Conservation (phyloP, 768 basidiomycete genomes). For the Russula lepida region DNA sequence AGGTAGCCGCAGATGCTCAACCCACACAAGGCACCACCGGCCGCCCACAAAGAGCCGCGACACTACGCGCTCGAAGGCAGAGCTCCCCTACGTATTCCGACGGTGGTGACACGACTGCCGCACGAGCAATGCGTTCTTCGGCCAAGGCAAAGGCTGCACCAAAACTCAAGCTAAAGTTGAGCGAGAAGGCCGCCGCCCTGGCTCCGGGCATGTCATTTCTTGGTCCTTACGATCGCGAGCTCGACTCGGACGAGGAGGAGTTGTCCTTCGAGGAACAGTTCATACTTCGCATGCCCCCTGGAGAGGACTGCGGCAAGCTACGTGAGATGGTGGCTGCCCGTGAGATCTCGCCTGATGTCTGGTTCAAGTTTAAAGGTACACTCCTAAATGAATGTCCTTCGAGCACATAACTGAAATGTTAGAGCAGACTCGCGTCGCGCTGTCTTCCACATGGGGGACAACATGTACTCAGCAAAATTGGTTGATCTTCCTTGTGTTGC, state of each 20-base stretch:
- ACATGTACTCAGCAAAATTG: slow-evolving; percentile 80
- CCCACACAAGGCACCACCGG: slow-evolving; percentile 17
- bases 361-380: slow-evolving; percentile 97
- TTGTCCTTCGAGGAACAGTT: slow-evolving; percentile 97
- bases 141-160: slow-evolving; percentile 41
- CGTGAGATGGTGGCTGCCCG: slow-evolving; percentile 74
- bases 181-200: slow-evolving; percentile 72
- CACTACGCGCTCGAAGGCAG: slow-evolving; percentile 16
- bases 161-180: slow-evolving; percentile 82
- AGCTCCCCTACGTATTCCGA: slow-evolving; percentile 24
- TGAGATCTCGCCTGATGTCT: slow-evolving; percentile 72
- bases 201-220: slow-evolving; percentile 83
- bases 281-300: slow-evolving; percentile 79
- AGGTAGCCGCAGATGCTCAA: neutral
- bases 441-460: slow-evolving; percentile 77
- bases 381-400: neutral
- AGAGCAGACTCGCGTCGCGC: slow-evolving; percentile 79
- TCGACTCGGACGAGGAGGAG: slow-evolving; percentile 94
- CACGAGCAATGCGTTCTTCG: slow-evolving; percentile 38
- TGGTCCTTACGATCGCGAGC: slow-evolving; percentile 86
- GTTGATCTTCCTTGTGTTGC: slow-evolving; percentile 93
- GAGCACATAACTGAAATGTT: neutral
- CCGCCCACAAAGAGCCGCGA: slow-evolving; percentile 21
- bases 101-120: slow-evolving; percentile 29
- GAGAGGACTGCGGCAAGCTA: slow-evolving; percentile 70